Evolutionary conservation across 2,329 filamentous ascomycete species (phyloP).

Genomic region (Mariannaea sp.): DNA sequence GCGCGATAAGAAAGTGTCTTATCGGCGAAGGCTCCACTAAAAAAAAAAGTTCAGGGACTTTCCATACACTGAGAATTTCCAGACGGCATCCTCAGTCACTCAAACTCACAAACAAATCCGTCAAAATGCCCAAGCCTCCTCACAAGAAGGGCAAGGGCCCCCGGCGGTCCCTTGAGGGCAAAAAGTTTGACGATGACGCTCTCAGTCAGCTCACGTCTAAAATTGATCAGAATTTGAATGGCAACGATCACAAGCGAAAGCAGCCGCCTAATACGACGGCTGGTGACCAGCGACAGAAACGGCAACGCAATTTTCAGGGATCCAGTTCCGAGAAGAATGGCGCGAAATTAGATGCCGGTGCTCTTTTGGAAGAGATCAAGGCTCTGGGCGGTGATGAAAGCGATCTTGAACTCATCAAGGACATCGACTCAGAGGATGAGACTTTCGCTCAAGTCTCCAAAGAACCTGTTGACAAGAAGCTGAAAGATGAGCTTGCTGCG

Average conservation of each 20-base stretch:
- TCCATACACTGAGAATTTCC: slow-evolving; percentile 28
- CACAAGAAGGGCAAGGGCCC: slow-evolving; percentile 45
- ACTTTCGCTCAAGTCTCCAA: slow-evolving; percentile 40
- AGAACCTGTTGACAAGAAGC: slow-evolving; percentile 48
- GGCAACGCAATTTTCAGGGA: slow-evolving; percentile 43
- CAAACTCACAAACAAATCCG: slow-evolving; percentile 13
- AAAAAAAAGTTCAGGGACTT: slow-evolving; percentile 36
- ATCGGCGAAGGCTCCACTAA: slow-evolving; percentile 23
- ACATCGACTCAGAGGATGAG: slow-evolving; percentile 51
- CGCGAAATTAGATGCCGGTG: slow-evolving; percentile 40
- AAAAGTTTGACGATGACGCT: slow-evolving; percentile 53
- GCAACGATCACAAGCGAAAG: slow-evolving; percentile 52
- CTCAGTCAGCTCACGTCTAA: slow-evolving; percentile 60
- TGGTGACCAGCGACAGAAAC: slow-evolving; percentile 44
- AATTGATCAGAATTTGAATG: slow-evolving; percentile 58
- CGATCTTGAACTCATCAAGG: slow-evolving; percentile 65
- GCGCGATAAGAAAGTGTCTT: slow-evolving; percentile 27
- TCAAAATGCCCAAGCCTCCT: slow-evolving; percentile 43
- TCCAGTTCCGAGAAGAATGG: slow-evolving; percentile 32
- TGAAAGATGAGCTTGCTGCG: slow-evolving; percentile 45
- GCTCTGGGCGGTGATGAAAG: slow-evolving; percentile 69
- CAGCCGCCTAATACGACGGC: slow-evolving; percentile 45
- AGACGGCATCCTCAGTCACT: slow-evolving; percentile 24
- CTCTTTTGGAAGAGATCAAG: slow-evolving; percentile 65
- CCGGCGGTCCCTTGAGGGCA: slow-evolving; percentile 28